Evolutionary conservation across 2,329 filamentous ascomycete genomes (phyloP).

Genomic region (Cytospora paraplurivora): DNA sequence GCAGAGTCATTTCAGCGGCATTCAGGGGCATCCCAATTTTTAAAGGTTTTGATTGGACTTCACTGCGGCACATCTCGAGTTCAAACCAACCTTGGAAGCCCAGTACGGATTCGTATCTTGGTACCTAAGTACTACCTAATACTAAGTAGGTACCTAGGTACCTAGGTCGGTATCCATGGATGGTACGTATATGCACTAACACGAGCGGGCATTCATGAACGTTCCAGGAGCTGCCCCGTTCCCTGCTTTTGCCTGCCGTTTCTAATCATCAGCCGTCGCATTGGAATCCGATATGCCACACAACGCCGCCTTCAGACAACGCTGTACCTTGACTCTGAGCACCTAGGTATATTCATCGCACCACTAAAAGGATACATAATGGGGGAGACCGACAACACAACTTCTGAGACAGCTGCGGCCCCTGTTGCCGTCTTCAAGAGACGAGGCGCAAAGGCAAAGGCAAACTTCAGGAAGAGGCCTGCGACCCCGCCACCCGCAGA

Average conservation of each 20-base stretch:
- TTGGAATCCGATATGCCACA: not conserved
- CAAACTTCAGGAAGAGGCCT: conserved; percentile 78
- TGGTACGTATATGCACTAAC: too few relatives aligned
- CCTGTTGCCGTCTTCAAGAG: conserved; percentile 82
- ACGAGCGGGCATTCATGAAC: not conserved
- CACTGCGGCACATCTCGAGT: not conserved
- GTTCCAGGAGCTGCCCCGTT: not conserved
- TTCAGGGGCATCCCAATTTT: not conserved
- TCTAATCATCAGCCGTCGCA: not conserved
- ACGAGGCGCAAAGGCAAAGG: conserved; percentile 73
- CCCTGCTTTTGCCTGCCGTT: conserved; percentile 9
- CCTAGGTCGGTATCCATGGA: not conserved
- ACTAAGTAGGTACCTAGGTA: not conserved
- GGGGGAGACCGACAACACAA: not conserved
- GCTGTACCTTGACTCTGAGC: not conserved
- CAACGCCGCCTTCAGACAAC: not conserved
- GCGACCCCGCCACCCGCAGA: conserved; percentile 70
- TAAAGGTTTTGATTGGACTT: not conserved
- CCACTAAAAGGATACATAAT: not conserved
- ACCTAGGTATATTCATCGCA: not conserved
- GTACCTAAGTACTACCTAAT: not conserved
- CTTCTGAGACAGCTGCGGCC: conserved; percentile 38
- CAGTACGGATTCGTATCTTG: not conserved
- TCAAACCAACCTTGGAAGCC: too few relatives aligned
- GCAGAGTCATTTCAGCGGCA: conserved; percentile 1